These are phyloP conservation scores for Cutaneotrichosporon daszewskae DNA, from an alignment of 1,284 basidiomycete species.

Conservation along the genomic window DNA sequence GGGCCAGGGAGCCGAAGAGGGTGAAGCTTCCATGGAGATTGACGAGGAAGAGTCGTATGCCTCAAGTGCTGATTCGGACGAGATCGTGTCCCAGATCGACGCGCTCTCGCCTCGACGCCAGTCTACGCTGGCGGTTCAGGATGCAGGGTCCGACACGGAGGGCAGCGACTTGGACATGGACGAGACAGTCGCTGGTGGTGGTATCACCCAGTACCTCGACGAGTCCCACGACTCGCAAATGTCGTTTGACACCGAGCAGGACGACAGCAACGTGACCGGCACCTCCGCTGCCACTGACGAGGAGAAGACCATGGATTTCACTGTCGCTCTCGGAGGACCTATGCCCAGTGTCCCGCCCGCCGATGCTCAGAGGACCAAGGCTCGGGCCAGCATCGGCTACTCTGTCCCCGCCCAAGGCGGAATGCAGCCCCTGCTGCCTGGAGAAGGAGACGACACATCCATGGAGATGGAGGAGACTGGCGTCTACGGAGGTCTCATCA, in stretches of 20 bases:
- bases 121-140: background rate
- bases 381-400: constrained; percentile 44
- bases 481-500: constrained; percentile 37
- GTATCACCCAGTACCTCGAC: constrained; percentile 25
- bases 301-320: constrained; percentile 49
- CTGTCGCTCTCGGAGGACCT: constrained; percentile 45
- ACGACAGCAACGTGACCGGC: constrained; percentile 19
- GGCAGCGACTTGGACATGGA: constrained; percentile 43
- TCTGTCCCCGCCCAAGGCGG: constrained; percentile 23
- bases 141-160: constrained; percentile 19
- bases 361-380: constrained; percentile 27
- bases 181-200: constrained; percentile 40
- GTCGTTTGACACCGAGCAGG: constrained; percentile 8
- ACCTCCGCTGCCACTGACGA: constrained; percentile 30
- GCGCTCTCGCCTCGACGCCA: constrained; percentile 4
- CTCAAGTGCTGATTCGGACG: constrained; percentile 12
- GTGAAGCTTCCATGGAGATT: constrained; percentile 58
- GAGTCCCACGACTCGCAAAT: constrained; percentile 16
- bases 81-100: constrained; percentile 7
- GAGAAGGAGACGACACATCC: constrained; percentile 33
- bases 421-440: constrained; percentile 19
- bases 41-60: constrained; percentile 31
- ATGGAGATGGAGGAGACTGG: constrained; percentile 44
- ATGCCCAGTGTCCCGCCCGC: constrained; percentile 40
- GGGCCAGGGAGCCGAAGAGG: constrained; percentile 49